Evolutionary conservation across 352 stramenopile species (phyloP), one percentile per base, ranked within the genome.

Genomic region (Phytopythium sindhum): DNA sequence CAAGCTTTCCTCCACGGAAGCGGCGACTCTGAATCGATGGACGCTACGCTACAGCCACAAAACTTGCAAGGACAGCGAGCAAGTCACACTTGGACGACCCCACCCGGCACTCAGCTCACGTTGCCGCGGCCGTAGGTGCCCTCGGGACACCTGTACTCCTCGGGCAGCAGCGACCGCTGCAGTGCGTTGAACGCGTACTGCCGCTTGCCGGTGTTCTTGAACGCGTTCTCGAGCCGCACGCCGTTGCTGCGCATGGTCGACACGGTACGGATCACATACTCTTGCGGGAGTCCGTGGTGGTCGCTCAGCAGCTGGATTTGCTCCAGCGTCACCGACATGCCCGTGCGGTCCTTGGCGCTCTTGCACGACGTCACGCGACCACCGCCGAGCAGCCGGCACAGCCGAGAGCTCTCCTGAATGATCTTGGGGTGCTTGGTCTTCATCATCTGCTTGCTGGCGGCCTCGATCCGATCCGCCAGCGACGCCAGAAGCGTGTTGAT

Each of bases 321-420:
- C 71, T 98, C 97, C 37, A 98, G 90, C 21, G 95, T 98, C 39
- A 98, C 86, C 28, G 96, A 95, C 96, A 99, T 99, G 28, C 89
- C 86, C 21, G 96, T 98, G 57, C 96, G 89, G 77, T 99, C 95
- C 68, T 98, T 99, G 11, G 94, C 95, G 68, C 80, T 97, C 70
- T 98, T 98, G 78, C 96, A 98, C 58, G 96, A 98, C 4, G 97
- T 96, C 35, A 96, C 80, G 37, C 90, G 88, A 2, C 90, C 93
- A 51, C 88, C 95, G 23, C 90, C 88, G 9, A 99, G 69, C 57
- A 90, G 77, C 51, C 96, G 88, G 26, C 80, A 90, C 48, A 92
- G 64, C 5, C 71, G 72, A 2, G 77, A 88, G 28, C 79, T 78
- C 47, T 87, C 67, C 67, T 92, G 84, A 57, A 92, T 82, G 55